Evolutionary conservation across 1,284 basidiomycete genomes (phyloP).

Genomic region (Tylopilus orsonianus): DNA sequence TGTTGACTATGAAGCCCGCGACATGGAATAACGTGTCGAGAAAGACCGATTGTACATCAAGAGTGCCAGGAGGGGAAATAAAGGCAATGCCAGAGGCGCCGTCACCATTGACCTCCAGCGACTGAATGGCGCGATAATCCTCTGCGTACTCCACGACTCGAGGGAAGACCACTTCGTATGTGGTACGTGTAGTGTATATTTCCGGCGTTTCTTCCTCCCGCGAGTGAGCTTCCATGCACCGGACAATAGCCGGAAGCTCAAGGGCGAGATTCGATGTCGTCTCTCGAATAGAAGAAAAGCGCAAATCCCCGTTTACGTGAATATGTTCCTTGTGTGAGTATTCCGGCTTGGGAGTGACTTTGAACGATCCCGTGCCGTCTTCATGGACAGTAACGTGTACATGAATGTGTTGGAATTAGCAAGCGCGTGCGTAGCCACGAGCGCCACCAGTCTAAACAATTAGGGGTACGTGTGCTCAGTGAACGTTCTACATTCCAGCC

Average conservation of each 20-base stretch:
- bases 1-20: constrained; percentile 67
- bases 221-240: constrained; percentile 36
- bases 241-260: constrained; percentile 37
- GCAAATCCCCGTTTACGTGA: constrained; percentile 52
- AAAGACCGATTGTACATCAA: constrained; percentile 55
- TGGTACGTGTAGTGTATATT: constrained; percentile 53
- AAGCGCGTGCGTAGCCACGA: no score
- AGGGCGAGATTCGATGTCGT: constrained; percentile 42
- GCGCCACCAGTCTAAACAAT: no score
- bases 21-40: constrained; percentile 66
- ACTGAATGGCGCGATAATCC: constrained; percentile 56
- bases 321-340: constrained; percentile 35
- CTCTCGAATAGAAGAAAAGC: constrained; percentile 33
- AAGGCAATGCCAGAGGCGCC: constrained; percentile 55
- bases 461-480: no score
- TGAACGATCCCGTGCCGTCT: constrained; percentile 45
- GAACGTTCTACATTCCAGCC: no score
- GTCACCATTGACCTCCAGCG: constrained; percentile 47
- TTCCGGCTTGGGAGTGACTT: constrained; percentile 40
- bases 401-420: no score
- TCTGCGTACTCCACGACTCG: constrained; percentile 64
- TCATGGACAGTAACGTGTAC: constrained; percentile 41
- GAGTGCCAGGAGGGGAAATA: constrained; percentile 43
- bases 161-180: constrained; percentile 66
- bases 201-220: constrained; percentile 35